phyloP scores from a whole-genome alignment of 495 filamentous ascomycete species.

The Podospora didyma region DNA sequence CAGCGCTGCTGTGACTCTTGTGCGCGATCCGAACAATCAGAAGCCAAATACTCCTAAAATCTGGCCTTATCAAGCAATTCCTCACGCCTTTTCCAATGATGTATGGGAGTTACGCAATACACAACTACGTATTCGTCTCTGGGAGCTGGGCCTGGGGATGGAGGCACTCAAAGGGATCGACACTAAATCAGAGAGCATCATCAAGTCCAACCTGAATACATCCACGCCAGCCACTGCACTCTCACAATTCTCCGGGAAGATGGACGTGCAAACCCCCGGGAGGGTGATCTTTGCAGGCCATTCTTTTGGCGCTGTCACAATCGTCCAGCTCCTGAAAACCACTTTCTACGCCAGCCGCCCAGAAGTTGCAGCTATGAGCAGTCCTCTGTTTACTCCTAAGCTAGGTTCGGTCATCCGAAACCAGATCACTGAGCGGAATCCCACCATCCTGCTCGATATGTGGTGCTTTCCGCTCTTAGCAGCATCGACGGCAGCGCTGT shows the following conservation, averaged over 20 bases:
- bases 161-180: slow-evolving; percentile 63
- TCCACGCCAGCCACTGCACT: slow-evolving; percentile 40
- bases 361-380: slow-evolving; percentile 18
- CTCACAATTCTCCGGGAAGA: slow-evolving; percentile 43
- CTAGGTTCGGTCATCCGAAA: slow-evolving; percentile 41
- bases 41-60: slow-evolving; percentile 31
- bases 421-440: slow-evolving; percentile 60
- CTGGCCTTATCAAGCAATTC: slow-evolving; percentile 43
- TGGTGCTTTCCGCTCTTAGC: slow-evolving; percentile 68
- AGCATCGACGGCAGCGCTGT: slow-evolving; percentile 50
- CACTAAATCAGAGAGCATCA: slow-evolving; percentile 28
- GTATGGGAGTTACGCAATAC: slow-evolving; percentile 55
- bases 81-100: slow-evolving; percentile 53
- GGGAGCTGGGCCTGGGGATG: slow-evolving; percentile 64
- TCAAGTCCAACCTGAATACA: slow-evolving; percentile 43
- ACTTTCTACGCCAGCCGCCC: slow-evolving; percentile 54
- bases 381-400: slow-evolving; percentile 48
- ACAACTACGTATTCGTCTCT: slow-evolving; percentile 66
- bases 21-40: slow-evolving; percentile 45
- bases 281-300: slow-evolving; percentile 68
- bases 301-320: slow-evolving; percentile 69
- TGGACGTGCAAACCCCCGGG: slow-evolving; percentile 67
- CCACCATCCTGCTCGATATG: slow-evolving; percentile 64
- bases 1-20: slow-evolving; percentile 60
- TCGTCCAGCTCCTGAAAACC: slow-evolving; percentile 69